Percentiles rank a stretch among this genome's conserved stretches.
Conservation (phyloP, 768 basidiomycete genomes). For the Pulveroboletus sp. region DNA sequence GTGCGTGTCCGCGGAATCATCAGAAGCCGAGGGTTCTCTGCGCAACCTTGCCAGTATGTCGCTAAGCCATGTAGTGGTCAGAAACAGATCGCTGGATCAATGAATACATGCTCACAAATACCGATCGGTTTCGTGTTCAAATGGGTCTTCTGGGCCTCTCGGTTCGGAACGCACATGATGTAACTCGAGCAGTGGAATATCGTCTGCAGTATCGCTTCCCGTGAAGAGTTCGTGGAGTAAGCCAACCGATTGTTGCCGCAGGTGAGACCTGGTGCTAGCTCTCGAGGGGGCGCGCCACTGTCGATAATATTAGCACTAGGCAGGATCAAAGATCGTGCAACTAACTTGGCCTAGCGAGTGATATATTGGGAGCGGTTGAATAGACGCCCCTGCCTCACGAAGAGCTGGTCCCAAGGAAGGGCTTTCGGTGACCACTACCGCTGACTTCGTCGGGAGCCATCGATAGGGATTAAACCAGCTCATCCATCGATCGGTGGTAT, state of each 20-base stretch:
- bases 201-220: conserved; percentile 47
- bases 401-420: conserved; percentile 70
- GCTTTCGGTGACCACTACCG: conserved; percentile 64
- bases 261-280: conserved; percentile 40
- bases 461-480: conserved; percentile 81
- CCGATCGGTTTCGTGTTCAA: conserved; percentile 64
- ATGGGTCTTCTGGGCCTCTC: conserved; percentile 22
- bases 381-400: conserved; percentile 74
- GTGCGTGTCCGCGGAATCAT: conserved; percentile 57
- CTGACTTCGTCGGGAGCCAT: conserved; percentile 72
- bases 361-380: conserved; percentile 47
- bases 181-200: conserved; percentile 59
- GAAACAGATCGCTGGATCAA: background rate
- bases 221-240: conserved; percentile 64
- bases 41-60: conserved; percentile 66
- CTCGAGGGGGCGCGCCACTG: conserved; percentile 16
- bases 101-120: conserved; percentile 53
- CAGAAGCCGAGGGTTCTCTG: conserved; percentile 42
- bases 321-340: background rate
- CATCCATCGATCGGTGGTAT: conserved; percentile 55
- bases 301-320: conserved; percentile 13
- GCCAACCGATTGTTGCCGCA: conserved; percentile 54
- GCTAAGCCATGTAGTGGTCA: conserved; percentile 34
- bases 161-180: conserved; percentile 35
- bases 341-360: conserved; percentile 31